Conservation (phyloP, 139 green algal species). For the Pycnococcus provasolii region DNA sequence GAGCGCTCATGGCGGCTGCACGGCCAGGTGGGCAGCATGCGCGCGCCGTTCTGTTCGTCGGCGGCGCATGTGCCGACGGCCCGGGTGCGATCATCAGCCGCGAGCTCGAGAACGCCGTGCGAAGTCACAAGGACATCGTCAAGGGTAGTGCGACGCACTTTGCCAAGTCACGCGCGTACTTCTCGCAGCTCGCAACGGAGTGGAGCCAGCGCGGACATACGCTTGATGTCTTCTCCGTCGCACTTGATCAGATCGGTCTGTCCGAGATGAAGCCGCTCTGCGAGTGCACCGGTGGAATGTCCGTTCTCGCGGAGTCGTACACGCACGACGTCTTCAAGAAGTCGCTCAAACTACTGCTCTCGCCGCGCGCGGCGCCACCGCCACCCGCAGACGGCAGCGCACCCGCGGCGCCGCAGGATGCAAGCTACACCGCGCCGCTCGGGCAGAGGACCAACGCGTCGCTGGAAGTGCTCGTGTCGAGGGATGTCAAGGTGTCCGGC, state of each 20-base stretch:
- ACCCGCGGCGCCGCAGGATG: neutral
- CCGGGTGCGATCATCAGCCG: constrained; percentile 33
- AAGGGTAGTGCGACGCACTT: constrained; percentile 81
- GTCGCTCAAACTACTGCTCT: constrained; percentile 50
- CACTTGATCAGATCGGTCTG: constrained; percentile 72
- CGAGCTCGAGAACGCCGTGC: constrained; percentile 58
- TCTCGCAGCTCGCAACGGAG: constrained; percentile 48
- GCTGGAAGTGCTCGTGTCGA: constrained; percentile 54
- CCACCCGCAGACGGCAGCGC: neutral
- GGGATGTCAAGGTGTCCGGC: constrained; percentile 51
- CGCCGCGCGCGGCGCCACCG: neutral
- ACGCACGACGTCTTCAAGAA: constrained; percentile 80
- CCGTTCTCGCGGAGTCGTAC: constrained; percentile 81
- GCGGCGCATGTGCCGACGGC: constrained; percentile 83
- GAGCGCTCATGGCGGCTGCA: neutral
- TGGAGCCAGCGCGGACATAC: constrained; percentile 70
- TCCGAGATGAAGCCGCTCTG: constrained; percentile 84
- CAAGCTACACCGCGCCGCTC: constrained; percentile 8
- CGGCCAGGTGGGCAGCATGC: constrained; percentile 10
- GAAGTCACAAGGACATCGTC: constrained; percentile 80
- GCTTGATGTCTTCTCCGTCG: constrained; percentile 86
- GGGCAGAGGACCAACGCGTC: constrained; percentile 39
- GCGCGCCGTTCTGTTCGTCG: constrained; percentile 79
- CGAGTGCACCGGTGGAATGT: constrained; percentile 72
- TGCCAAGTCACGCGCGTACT: constrained; percentile 81